phyloP scores from a whole-genome alignment of 768 basidiomycete species.

The Phylloporus sp. region DNA sequence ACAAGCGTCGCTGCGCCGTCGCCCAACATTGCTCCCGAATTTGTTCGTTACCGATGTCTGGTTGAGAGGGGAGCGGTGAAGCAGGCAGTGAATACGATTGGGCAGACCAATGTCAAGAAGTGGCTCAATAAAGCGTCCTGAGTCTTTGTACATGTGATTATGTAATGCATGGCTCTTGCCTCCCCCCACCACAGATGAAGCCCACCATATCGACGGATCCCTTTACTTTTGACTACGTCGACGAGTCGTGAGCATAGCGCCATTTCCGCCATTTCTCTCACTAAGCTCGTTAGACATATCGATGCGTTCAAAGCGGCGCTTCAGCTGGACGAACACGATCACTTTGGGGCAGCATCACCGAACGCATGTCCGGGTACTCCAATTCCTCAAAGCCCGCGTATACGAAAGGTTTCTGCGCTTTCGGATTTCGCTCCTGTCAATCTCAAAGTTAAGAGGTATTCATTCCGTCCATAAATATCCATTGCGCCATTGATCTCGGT shows the following conservation, averaged over 20 bases:
- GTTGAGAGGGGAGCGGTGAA: constrained; percentile 64
- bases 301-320: constrained; percentile 77
- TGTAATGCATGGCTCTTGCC: constrained; percentile 13
- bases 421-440: constrained; percentile 92
- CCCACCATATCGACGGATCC: constrained; percentile 9
- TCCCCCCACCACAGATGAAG: constrained; percentile 11
- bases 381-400: constrained; percentile 39
- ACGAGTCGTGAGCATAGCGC: constrained; percentile 58
- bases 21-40: constrained; percentile 56
- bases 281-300: constrained; percentile 48
- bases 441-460: constrained; percentile 70
- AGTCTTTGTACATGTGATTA: constrained; percentile 16
- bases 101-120: constrained; percentile 70
- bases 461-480: neutral
- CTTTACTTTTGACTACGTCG: constrained; percentile 57
- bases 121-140: constrained; percentile 61
- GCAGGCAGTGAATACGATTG: constrained; percentile 58
- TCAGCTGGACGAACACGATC: constrained; percentile 48
- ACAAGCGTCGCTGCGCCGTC: constrained; percentile 46
- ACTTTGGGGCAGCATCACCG: constrained; percentile 21
- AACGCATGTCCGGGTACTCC: constrained; percentile 19
- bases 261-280: neutral
- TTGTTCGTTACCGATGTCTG: constrained; percentile 68
- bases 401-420: constrained; percentile 77
- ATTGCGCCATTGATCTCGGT: constrained; percentile 3